Evolutionary conservation across 371 early-diverging fungal species (phyloP).

Genomic region (Mucor piriformis): DNA sequence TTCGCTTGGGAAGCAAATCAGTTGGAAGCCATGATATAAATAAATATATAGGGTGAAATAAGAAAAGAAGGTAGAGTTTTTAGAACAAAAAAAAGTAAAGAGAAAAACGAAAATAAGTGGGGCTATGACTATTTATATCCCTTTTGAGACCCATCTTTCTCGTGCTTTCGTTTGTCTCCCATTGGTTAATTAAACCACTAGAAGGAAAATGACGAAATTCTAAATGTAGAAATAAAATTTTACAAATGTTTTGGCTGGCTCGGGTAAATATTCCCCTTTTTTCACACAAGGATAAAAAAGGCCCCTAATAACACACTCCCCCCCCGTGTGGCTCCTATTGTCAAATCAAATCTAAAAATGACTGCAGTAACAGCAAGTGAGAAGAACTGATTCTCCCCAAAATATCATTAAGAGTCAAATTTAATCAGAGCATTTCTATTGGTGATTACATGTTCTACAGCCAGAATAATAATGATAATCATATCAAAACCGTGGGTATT

Average conservation of each 20-base stretch:
- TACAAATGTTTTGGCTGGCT: not conserved
- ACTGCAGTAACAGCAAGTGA: not conserved
- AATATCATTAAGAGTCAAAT: not conserved
- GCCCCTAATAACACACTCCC: not conserved
- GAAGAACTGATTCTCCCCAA: not conserved
- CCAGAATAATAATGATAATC: too few relatives aligned
- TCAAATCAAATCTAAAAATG: not conserved
- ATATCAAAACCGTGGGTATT: too few relatives aligned
- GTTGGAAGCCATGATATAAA: constrained; percentile 20
- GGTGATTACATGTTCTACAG: not conserved
- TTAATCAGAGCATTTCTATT: not conserved
- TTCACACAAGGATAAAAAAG: not conserved
- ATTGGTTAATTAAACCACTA: constrained; percentile 16
- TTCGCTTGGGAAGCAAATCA: constrained; percentile 22
- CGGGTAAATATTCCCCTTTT: constrained; percentile 4
- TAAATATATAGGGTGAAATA: constrained; percentile 2
- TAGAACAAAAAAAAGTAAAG: constrained; percentile 7
- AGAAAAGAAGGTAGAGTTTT: not conserved
- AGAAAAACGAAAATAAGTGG: constrained; percentile 8
- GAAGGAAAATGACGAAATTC: constrained; percentile 20
- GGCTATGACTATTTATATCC: constrained; percentile 1
- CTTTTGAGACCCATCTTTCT: constrained; percentile 10
- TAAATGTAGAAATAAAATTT: constrained; percentile 10
- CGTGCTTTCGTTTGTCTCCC: constrained; percentile 18
- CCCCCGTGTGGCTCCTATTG: not conserved